phyloP scores from a whole-genome alignment of 805 yeast genomes.

The Candida oleophila region DNA sequence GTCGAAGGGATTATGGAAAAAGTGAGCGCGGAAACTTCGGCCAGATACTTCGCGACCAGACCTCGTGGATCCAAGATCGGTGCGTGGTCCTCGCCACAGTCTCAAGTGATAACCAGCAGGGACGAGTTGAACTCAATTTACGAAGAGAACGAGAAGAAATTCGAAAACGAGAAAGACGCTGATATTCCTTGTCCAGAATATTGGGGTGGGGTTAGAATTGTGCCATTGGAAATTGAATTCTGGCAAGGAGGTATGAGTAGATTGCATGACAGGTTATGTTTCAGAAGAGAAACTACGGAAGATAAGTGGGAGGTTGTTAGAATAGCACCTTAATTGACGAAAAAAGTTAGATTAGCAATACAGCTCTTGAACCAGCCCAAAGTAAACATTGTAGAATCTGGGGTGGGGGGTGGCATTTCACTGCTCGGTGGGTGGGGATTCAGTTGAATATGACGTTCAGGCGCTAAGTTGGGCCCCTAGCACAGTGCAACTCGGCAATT shows the following conservation, averaged over 20 bases:
- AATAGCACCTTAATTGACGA: conserved; percentile 58
- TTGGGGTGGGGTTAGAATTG: conserved; percentile 93
- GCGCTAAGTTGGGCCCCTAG: too few relatives aligned
- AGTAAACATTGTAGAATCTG: too few relatives aligned
- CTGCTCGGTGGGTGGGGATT: too few relatives aligned
- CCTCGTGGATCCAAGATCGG: conserved; percentile 94
- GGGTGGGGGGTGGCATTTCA: too few relatives aligned
- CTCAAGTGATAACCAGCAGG: conserved; percentile 55
- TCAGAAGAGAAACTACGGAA: conserved; percentile 49
- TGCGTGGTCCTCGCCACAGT: conserved; percentile 96
- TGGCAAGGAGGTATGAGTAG: conserved; percentile 96
- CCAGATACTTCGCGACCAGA: conserved; percentile 77
- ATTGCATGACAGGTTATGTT: conserved; percentile 85
- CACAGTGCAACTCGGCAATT: too few relatives aligned
- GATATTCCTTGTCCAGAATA: conserved; percentile 86
- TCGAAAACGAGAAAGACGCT: conserved; percentile 53
- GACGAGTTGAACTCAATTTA: conserved; percentile 60
- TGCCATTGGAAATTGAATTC: conserved; percentile 89
- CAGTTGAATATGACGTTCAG: too few relatives aligned
- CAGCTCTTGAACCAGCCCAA: too few relatives aligned
- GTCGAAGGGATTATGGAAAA: conserved; percentile 83
- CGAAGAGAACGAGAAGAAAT: conserved; percentile 49
- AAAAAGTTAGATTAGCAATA: neutral
- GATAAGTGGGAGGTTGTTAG: conserved; percentile 64
- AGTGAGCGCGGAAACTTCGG: conserved; percentile 69